Base-by-base conservation (phyloP, 2,329 filamentous ascomycete genomes). In the Dactylellina haptotyla region DNA sequence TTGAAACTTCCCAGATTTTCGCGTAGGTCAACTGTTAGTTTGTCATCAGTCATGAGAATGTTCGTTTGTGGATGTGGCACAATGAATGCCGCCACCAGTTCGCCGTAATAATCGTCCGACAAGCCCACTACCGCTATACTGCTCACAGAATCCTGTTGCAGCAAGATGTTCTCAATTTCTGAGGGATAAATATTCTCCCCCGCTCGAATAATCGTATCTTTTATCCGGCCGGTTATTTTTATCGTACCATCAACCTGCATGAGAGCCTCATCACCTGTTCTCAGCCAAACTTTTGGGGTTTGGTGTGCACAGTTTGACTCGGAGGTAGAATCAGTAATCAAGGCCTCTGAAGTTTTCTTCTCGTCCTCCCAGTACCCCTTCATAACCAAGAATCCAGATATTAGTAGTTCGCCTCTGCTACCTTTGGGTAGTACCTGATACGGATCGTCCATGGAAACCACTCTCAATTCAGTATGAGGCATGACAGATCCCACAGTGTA, bases 181-280 rank as follows among this genome's bases (percentile, higher is more conserved):
- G 97, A 84, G 0, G 94, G 95, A 80, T 97, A 63, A 25, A 77
- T 77, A 80, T 98, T 98, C 80, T 98, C 94, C 23, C 94, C 94
- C 28, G 91, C 94, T 32, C 92, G 87, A 79, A 98, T 97, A 77
- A 99, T 97, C 61, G 98, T 82, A 79, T 99, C 94, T 81, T 98
- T 98, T 79, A 97, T 94, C 9, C 93, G 86, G 2, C 59, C 92
- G 0, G 93, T 97, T 79, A 98, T 97, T 77, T 87, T 28, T 16
- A 65, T 25, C 26, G 28, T 30, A 1, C 94, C 94, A 30, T 92
- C 85, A 3, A 81, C 84, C 74, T 95, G 91, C 86, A 98, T 96
- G 57, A 84, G 82, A 1, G 92, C 95, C 83, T 98, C 94, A 79
- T 99, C 94, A n/a, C 95, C 94, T 0, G 90, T 96, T 81, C 90